Conservation (phyloP, 2,329 filamentous ascomycete genomes). For the Pseudocercospora ulei region DNA sequence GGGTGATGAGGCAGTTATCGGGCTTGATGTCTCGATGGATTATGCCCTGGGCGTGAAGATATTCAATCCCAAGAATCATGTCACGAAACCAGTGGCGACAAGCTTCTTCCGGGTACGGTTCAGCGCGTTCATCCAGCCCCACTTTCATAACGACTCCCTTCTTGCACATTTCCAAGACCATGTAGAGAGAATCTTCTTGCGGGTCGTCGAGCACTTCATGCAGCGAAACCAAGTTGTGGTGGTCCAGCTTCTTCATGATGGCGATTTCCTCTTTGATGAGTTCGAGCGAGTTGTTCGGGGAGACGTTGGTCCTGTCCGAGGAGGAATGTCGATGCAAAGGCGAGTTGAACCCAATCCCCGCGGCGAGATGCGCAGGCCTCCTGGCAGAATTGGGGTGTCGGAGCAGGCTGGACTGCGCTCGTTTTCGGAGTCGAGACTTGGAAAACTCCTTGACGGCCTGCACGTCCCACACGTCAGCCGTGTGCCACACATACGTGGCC, state of each 20-base stretch:
- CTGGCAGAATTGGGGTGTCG: slow-evolving; percentile 50
- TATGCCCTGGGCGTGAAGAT: slow-evolving; percentile 86
- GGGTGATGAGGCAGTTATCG: slow-evolving; percentile 82
- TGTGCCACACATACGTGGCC: slow-evolving; percentile 6
- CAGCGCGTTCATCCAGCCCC: slow-evolving; percentile 68
- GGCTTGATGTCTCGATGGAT: slow-evolving; percentile 97
- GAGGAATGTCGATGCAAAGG: slow-evolving; percentile 53
- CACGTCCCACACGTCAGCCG: slow-evolving; percentile 16
- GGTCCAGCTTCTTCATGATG: slow-evolving; percentile 97
- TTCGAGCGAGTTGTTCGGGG: slow-evolving; percentile 60
- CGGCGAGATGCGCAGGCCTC: slow-evolving; percentile 45
- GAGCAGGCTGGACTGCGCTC: slow-evolving; percentile 80
- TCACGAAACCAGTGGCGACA: slow-evolving; percentile 92
- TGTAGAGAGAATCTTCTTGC: slow-evolving; percentile 89
- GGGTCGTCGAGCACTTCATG: slow-evolving; percentile 95
- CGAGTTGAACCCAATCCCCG: slow-evolving; percentile 52
- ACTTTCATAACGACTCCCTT: slow-evolving; percentile 97
- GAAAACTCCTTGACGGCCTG: slow-evolving; percentile 97
- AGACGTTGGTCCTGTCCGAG: slow-evolving; percentile 42
- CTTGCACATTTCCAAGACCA: slow-evolving; percentile 98
- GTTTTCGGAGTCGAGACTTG: slow-evolving; percentile 78
- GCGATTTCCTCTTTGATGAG: slow-evolving; percentile 93
- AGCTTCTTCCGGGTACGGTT: slow-evolving; percentile 70
- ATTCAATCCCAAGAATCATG: slow-evolving; percentile 88
- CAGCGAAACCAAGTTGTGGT: slow-evolving; percentile 83